These are phyloP conservation scores for Platismatia glauca DNA, from an alignment of 495 filamentous ascomycete genomes.

Conservation along the genomic window DNA sequence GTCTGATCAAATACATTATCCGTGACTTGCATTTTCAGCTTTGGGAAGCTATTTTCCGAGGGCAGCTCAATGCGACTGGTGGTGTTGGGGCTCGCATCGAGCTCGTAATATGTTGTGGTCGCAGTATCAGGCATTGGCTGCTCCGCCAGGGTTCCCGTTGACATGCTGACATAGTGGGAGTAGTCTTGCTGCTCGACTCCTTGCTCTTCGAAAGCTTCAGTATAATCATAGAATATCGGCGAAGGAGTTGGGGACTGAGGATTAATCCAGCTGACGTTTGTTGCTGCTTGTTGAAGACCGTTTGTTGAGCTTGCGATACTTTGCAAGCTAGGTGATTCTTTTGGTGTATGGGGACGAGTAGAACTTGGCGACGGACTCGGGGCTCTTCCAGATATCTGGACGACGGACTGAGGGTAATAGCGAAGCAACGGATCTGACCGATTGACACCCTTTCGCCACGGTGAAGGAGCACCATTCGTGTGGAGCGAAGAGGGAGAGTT, in stretches of 20 bases:
- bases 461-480: slow-evolving; percentile 11
- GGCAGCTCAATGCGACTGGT: slow-evolving; percentile 2
- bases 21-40: not conserved
- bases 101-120: slow-evolving; percentile 4
- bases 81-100: slow-evolving; percentile 2
- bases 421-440: slow-evolving; percentile 20
- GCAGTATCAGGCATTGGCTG: slow-evolving; percentile 5
- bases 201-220: slow-evolving; percentile 25
- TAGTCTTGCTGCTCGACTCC: slow-evolving; percentile 20
- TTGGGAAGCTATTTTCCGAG: not conserved
- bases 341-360: slow-evolving; percentile 10
- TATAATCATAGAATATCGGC: slow-evolving; percentile 28
- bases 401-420: slow-evolving; percentile 11
- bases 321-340: slow-evolving; percentile 10
- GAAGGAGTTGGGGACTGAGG: slow-evolving; percentile 9
- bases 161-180: slow-evolving; percentile 10
- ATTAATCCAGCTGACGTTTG: slow-evolving; percentile 3
- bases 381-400: not conserved
- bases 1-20: not conserved
- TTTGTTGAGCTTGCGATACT: slow-evolving; percentile 14
- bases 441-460: slow-evolving; percentile 19
- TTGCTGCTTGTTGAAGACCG: slow-evolving; percentile 2
- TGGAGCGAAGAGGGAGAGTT: slow-evolving; percentile 19
- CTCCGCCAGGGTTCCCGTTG: slow-evolving; percentile 3
- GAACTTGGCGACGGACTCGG: slow-evolving; percentile 10